Evolutionary conservation across 257 asterid genomes (phyloP).

Genomic region (Lycium ferocissimum): DNA sequence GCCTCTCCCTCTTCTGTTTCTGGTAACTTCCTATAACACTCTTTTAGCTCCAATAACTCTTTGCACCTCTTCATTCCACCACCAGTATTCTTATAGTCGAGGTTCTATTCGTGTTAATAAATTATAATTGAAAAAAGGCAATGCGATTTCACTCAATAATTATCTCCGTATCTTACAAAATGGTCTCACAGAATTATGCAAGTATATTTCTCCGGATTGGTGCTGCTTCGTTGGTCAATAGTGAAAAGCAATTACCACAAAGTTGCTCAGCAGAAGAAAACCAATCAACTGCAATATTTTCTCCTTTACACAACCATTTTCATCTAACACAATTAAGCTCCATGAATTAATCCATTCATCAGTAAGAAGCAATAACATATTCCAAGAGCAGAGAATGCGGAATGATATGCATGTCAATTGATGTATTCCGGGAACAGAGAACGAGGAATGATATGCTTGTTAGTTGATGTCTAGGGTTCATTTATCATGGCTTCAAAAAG

Average conservation of each 20-base stretch:
- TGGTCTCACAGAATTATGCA: neutral
- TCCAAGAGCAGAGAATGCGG: neutral
- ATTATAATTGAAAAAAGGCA: neutral
- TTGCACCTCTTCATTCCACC: neutral
- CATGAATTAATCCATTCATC: neutral
- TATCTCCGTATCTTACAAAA: neutral
- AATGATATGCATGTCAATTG: neutral
- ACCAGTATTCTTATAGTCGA: neutral
- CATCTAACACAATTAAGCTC: neutral
- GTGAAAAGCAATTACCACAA: neutral
- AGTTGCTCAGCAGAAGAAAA: neutral
- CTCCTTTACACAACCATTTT: neutral
- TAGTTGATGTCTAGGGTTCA: neutral
- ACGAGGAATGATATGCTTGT: neutral
- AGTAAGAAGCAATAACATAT: neutral
- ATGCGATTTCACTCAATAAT: neutral
- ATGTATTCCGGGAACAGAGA: neutral
- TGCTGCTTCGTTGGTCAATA: neutral
- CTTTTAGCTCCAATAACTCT: neutral
- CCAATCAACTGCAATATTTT: slow-evolving; percentile 13
- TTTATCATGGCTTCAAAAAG: neutral
- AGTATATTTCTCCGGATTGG: neutral
- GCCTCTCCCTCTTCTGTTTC: neutral
- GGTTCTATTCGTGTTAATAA: neutral
- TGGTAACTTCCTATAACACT: neutral